Evolutionary conservation across 352 stramenopile species (phyloP).

Genomic region (Globisporangium ultimum): DNA sequence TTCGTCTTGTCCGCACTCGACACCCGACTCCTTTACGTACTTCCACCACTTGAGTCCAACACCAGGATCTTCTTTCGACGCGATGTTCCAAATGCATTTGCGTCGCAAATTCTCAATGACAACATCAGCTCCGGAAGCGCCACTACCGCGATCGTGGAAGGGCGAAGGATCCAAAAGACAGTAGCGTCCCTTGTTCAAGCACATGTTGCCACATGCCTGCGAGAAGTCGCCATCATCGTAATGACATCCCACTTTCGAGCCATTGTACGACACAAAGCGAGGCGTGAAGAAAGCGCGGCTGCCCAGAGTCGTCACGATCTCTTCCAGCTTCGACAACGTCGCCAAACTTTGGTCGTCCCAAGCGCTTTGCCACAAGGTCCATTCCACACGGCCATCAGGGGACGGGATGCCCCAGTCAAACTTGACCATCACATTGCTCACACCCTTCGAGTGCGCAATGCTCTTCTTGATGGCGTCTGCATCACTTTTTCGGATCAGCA

Average conservation of each 20-base stretch:
- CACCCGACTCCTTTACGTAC: constrained; percentile 92
- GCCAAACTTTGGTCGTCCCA: constrained; percentile 85
- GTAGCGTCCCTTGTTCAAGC: constrained; percentile 96
- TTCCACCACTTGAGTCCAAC: constrained; percentile 93
- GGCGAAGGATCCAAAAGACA: constrained; percentile 93
- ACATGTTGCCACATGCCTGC: constrained; percentile 94
- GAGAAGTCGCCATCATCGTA: constrained; percentile 46
- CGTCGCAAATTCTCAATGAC: constrained; percentile 91
- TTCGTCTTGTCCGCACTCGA: constrained; percentile 82
- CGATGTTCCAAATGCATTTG: constrained; percentile 94
- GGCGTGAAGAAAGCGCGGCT: constrained; percentile 94
- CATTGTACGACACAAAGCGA: constrained; percentile 96
- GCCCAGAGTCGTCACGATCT: constrained; percentile 83
- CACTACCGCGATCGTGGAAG: constrained; percentile 91
- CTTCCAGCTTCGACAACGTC: constrained; percentile 81
- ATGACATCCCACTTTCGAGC: constrained; percentile 90
- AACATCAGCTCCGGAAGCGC: constrained; percentile 93
- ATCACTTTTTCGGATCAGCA: constrained; percentile 95
- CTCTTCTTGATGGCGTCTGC: constrained; percentile 91
- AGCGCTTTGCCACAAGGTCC: constrained; percentile 95
- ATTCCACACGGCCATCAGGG: constrained; percentile 95
- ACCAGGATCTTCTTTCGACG: constrained; percentile 69
- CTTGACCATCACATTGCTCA: constrained; percentile 93
- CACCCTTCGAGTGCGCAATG: constrained; percentile 73
- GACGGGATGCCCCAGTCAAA: constrained; percentile 94